Evolutionary conservation across 352 stramenopile genomes (phyloP).

Genomic region (Plasmopara halstedii): DNA sequence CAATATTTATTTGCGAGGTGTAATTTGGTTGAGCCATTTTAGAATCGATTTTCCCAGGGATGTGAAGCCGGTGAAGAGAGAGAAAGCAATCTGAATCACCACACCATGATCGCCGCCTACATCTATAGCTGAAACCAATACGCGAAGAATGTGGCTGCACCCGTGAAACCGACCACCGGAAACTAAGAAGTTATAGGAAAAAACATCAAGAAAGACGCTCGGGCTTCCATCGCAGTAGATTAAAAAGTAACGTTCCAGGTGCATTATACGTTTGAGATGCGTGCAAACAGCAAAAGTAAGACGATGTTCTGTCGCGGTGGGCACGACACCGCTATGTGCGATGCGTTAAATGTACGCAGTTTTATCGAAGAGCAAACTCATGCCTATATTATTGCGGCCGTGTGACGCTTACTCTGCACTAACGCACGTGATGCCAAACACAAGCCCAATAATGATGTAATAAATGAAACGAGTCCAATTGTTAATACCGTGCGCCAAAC

Average conservation of each 20-base stretch:
- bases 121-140: conserved; percentile 15
- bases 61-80: conserved; percentile 15
- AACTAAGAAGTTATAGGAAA: conserved; percentile 11
- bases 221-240: conserved; percentile 12
- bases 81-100: conserved; percentile 11
- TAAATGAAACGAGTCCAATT: conserved; percentile 28
- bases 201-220: conserved; percentile 36
- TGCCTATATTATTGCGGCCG: conserved; percentile 18
- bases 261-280: conserved; percentile 44
- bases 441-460: conserved; percentile 12
- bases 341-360: conserved; percentile 63
- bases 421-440: conserved; percentile 17
- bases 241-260: conserved; percentile 19
- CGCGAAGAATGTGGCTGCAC: conserved; percentile 5
- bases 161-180: conserved; percentile 17
- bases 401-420: conserved; percentile 16
- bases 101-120: conserved; percentile 36
- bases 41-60: conserved; percentile 5
- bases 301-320: conserved; percentile 63
- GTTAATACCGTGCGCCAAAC: conserved; percentile 61
- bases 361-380: conserved; percentile 57
- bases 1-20: conserved; percentile 13
- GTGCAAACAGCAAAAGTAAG: conserved; percentile 81
- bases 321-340: conserved; percentile 52
- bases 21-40: conserved; percentile 13